Percentiles rank a stretch among this genome's conserved stretches.
Evolutionary conservation across 176 grass and related monocot species (phyloP).

Genomic region (Elaeis guineensis): DNA sequence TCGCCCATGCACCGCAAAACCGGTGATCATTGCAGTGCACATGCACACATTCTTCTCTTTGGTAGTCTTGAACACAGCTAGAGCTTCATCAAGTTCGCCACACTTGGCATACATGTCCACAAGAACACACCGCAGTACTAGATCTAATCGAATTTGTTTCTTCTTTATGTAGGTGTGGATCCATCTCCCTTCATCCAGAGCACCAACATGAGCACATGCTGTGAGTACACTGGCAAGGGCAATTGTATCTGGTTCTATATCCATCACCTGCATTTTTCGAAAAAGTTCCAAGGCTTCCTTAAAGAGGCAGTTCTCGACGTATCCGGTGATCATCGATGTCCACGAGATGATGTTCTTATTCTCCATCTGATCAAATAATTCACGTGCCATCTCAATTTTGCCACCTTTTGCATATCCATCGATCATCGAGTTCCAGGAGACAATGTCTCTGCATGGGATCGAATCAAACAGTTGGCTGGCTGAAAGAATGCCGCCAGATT

Average conservation of each 20-base stretch:
- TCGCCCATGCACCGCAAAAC: constrained; percentile 5
- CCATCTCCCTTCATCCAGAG: constrained; percentile 17
- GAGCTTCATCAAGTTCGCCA: constrained; percentile 2
- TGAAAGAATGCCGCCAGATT: background rate
- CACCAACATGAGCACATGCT: constrained; percentile 10
- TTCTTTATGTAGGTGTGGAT: constrained; percentile 10
- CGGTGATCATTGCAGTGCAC: constrained; percentile 19
- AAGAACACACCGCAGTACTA: constrained; percentile 5
- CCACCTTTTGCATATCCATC: constrained; percentile 3
- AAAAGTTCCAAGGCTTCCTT: constrained; percentile 16
- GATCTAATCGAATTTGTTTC: background rate
- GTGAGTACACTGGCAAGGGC: constrained; percentile 2
- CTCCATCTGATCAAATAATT: constrained; percentile 7
- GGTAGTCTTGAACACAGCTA: background rate
- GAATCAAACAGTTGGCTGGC: constrained; percentile 4
- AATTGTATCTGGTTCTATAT: background rate
- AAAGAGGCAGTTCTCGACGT: constrained; percentile 9
- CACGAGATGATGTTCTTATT: constrained; percentile 13
- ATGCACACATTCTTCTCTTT: constrained; percentile 4
- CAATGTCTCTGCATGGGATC: background rate
- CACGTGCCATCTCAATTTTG: background rate
- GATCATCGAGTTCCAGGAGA: constrained; percentile 20
- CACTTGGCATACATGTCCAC: constrained; percentile 18
- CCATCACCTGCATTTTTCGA: background rate
- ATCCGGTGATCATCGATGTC: constrained; percentile 11